Conservation (phyloP, 139 green algal species). For the Diplosphaera chodatii region DNA sequence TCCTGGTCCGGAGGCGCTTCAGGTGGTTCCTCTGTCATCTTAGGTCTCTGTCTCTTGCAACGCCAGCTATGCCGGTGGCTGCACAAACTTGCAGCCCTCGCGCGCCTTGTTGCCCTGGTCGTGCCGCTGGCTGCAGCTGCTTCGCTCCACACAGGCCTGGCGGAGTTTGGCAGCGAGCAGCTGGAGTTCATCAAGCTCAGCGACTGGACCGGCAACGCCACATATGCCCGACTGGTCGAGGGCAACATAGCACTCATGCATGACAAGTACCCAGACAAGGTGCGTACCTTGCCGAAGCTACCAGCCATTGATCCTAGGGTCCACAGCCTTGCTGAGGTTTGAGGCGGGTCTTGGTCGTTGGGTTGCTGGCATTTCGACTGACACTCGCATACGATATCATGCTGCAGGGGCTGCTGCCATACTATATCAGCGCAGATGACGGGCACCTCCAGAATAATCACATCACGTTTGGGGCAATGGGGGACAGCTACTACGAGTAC, state of each 20-base stretch:
- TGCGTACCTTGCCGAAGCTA: background rate
- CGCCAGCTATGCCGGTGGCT: too few species aligned
- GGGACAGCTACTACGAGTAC: conserved; percentile 79
- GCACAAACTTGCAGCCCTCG: too few species aligned
- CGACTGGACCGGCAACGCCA: conserved; percentile 27
- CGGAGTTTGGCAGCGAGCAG: conserved; percentile 48
- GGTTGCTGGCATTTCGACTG: too few species aligned
- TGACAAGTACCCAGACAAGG: conserved; percentile 20
- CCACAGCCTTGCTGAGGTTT: too few species aligned
- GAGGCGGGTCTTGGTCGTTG: too few species aligned
- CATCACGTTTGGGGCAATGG: conserved; percentile 52
- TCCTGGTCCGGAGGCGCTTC: conserved; percentile 30
- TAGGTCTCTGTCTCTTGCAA: too few species aligned
- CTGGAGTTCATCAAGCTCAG: conserved; percentile 45
- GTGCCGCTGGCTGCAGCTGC: too few species aligned
- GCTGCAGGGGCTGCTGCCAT: conserved; percentile 43
- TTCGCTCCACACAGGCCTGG: conserved; percentile 14
- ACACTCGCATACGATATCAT: background rate
- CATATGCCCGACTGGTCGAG: conserved; percentile 11
- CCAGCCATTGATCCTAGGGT: too few species aligned
- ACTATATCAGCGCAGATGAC: conserved; percentile 38
- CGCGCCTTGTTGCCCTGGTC: too few species aligned
- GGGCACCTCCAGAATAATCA: conserved; percentile 25
- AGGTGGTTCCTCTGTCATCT: background rate
- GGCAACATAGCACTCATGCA: conserved; percentile 19